Percentiles rank a stretch among this genome's conserved stretches.
phyloP scores from a whole-genome alignment of 2,329 filamentous ascomycete species.

The Amauroascus niger region DNA sequence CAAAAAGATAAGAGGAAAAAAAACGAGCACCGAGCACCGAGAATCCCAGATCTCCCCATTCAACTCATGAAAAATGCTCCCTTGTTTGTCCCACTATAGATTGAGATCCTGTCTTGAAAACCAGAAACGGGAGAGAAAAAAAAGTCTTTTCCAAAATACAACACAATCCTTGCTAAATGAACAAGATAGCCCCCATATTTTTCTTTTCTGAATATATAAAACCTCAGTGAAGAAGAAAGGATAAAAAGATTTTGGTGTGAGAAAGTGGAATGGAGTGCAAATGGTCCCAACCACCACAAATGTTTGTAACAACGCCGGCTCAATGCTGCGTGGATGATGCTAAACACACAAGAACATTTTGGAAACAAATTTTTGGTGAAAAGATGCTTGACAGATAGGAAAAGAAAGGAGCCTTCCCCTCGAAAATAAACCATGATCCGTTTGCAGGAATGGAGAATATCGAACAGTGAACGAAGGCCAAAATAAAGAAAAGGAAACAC shows the following conservation, averaged over 20 bases:
- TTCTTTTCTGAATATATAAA: neutral
- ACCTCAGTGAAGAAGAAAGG: too few relatives aligned
- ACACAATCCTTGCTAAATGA: neutral
- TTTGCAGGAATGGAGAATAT: neutral
- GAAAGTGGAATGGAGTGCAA: neutral
- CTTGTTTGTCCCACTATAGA: conserved; percentile 2
- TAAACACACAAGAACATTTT: neutral
- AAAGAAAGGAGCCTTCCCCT: conserved; percentile 3
- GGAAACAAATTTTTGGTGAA: neutral
- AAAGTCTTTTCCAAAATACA: neutral
- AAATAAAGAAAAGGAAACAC: conserved; percentile 1
- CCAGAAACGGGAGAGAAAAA: too few relatives aligned
- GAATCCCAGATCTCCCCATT: neutral
- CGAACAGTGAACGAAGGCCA: neutral
- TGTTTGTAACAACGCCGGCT: conserved; percentile 7
- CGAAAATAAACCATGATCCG: neutral
- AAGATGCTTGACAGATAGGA: neutral
- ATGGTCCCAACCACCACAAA: neutral
- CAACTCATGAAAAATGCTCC: neutral
- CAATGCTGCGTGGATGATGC: conserved; percentile 7
- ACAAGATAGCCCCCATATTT: neutral
- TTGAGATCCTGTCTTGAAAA: neutral
- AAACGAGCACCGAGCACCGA: too few relatives aligned
- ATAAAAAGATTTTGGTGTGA: too few relatives aligned
- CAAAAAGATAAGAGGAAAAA: neutral